Percentiles rank a stretch among this genome's conserved stretches.
phyloP scores from a whole-genome alignment of 2,329 filamentous ascomycete species.

The Amesomyces nigricolor region DNA sequence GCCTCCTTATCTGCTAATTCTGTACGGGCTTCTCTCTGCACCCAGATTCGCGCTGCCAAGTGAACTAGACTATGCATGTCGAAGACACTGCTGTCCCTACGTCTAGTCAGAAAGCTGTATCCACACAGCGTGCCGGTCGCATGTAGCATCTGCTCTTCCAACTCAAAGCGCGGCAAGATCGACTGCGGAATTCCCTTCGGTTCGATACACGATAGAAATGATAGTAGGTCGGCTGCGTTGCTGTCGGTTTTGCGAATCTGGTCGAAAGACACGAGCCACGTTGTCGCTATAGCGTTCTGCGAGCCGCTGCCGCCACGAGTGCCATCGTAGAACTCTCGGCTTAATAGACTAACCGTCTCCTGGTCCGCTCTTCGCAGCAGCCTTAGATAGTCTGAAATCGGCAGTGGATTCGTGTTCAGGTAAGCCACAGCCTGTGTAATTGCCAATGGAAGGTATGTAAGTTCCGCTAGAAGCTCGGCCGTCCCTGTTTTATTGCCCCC shows the following conservation, averaged over 20 bases:
- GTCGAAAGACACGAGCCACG: slow-evolving; percentile 36
- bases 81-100: slow-evolving; percentile 24
- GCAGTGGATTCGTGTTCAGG: slow-evolving; percentile 11
- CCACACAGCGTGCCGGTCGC: slow-evolving; percentile 32
- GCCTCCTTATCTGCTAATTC: slow-evolving; percentile 7
- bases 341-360: slow-evolving; percentile 31
- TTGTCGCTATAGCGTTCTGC: slow-evolving; percentile 16
- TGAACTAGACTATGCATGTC: slow-evolving; percentile 38
- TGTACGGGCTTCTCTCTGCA: slow-evolving; percentile 17
- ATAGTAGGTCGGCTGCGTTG: slow-evolving; percentile 34
- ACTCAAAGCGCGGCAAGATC: slow-evolving; percentile 22
- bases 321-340: slow-evolving; percentile 30
- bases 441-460: slow-evolving; percentile 37
- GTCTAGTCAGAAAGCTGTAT: slow-evolving; percentile 31
- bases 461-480: slow-evolving; percentile 28
- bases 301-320: slow-evolving; percentile 9
- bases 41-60: slow-evolving; percentile 30
- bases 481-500: slow-evolving; percentile 15
- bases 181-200: slow-evolving; percentile 32
- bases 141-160: slow-evolving; percentile 19
- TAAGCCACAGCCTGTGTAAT: slow-evolving; percentile 28
- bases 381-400: slow-evolving; percentile 29
- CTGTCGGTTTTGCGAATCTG: slow-evolving; percentile 29
- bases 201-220: slow-evolving; percentile 37
- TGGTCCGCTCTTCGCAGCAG: slow-evolving; percentile 31